These are phyloP conservation scores for Artemisia annua DNA, from an alignment of 129 eudicot genomes.

Conservation along the genomic window DNA sequence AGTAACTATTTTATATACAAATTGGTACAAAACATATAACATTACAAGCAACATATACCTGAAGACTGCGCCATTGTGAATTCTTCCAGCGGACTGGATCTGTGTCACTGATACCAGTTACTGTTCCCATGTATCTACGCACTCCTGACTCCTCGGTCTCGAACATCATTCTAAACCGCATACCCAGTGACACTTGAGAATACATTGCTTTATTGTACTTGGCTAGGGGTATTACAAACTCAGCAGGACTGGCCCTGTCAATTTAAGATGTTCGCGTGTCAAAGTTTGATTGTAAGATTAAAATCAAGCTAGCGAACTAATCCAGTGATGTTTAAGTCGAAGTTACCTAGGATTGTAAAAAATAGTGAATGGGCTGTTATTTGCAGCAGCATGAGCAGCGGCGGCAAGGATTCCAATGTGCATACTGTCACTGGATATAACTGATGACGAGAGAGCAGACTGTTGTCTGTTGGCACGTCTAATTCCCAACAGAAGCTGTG, in stretches of 20 bases:
- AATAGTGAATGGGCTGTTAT: constrained; percentile 91
- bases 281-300: not conserved
- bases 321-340: too few species aligned
- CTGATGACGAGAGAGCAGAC: constrained; percentile 89
- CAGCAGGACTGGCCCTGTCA: constrained; percentile 88
- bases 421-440: constrained; percentile 97
- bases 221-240: constrained; percentile 89
- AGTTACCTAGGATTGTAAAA: constrained; percentile 93
- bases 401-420: constrained; percentile 97
- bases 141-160: constrained; percentile 93
- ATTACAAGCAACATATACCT: constrained; percentile 31
- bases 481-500: constrained; percentile 81
- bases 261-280: not conserved
- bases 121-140: constrained; percentile 88
- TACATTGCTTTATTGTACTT: constrained; percentile 94
- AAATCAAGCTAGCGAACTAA: not conserved
- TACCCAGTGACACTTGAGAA: constrained; percentile 81
- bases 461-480: constrained; percentile 88
- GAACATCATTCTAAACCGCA: constrained; percentile 97
- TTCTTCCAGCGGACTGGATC: constrained; percentile 81
- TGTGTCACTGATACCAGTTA: constrained; percentile 78
- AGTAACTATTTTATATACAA: not conserved
- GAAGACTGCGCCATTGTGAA: constrained; percentile 94
- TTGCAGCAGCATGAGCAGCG: constrained; percentile 98
- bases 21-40: not conserved